These are phyloP conservation scores for Friedmanniomyces endolithicus DNA, from an alignment of 495 filamentous ascomycete species.

Conservation along the genomic window DNA sequence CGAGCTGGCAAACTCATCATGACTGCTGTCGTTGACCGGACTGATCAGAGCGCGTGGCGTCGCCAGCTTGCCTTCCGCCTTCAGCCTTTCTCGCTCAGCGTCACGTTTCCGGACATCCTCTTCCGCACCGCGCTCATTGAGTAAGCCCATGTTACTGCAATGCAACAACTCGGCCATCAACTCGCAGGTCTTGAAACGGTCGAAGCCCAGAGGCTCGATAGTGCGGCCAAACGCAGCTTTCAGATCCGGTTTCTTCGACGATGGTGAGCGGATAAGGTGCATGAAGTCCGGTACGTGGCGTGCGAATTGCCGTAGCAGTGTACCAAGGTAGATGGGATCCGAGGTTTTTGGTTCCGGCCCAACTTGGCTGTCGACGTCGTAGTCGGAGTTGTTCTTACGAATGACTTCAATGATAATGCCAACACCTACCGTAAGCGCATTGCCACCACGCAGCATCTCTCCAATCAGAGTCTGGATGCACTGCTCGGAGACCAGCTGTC, in stretches of 20 bases:
- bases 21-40: conserved; percentile 14
- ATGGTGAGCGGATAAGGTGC: conserved; percentile 62
- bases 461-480: conserved; percentile 72
- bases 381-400: conserved; percentile 98
- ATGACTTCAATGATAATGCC: conserved; percentile 98
- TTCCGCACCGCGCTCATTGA: conserved; percentile 89
- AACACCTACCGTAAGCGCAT: conserved; percentile 89
- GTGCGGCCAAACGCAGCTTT: conserved; percentile 76
- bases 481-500: conserved; percentile 80
- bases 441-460: conserved; percentile 89
- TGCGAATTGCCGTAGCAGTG: conserved; percentile 81
- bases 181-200: conserved; percentile 97
- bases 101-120: conserved; percentile 72
- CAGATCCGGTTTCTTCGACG: conserved; percentile 50
- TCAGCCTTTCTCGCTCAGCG: conserved; percentile 63
- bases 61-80: conserved; percentile 50
- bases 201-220: conserved; percentile 93
- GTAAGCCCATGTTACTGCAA: conserved; percentile 95
- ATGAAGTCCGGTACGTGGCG: conserved; percentile 91
- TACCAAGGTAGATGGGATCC: conserved; percentile 94
- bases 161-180: conserved; percentile 96
- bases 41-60: conserved; percentile 33
- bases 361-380: conserved; percentile 77
- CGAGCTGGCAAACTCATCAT: conserved; percentile 33
- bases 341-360: conserved; percentile 67